A percentile compares a stretch with the other conserved stretches of the same genome.
Evolutionary conservation across 2,329 filamentous ascomycete species (phyloP).

Genomic region (Penicillium brevicompactum): DNA sequence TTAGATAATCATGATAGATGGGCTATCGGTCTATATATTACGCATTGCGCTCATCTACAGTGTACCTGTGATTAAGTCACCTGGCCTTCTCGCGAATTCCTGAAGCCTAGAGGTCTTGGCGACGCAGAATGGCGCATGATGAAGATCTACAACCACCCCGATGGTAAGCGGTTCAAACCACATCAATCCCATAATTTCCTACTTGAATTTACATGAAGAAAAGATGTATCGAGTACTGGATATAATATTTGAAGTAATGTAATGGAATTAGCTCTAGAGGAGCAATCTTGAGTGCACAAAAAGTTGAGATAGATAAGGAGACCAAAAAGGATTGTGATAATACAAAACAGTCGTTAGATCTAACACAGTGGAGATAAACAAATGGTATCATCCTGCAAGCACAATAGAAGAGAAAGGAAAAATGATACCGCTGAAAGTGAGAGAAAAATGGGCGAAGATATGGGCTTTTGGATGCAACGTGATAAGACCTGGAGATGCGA

Average conservation of each 20-base stretch:
- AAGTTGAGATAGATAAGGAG: conserved; percentile 4
- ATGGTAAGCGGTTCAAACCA: not conserved
- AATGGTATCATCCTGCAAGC: conserved; percentile 41
- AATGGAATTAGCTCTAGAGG: not conserved
- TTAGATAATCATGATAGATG: too few species aligned
- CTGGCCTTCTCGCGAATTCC: not conserved
- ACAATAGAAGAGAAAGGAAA: conserved; percentile 18
- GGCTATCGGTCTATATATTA: too few species aligned
- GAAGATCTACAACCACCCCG: not conserved
- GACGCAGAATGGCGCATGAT: not conserved
- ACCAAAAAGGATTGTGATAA: conserved; percentile 20
- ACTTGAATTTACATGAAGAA: not conserved
- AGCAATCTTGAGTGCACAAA: conserved; percentile 8
- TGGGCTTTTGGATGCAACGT: conserved; percentile 27
- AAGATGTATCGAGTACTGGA: not conserved
- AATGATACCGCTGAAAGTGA: conserved; percentile 25
- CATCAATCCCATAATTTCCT: not conserved
- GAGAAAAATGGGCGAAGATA: conserved; percentile 15
- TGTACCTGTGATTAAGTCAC: not conserved
- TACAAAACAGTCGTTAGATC: conserved; percentile 22
- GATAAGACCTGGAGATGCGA: conserved; percentile 20
- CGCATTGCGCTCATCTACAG: not conserved
- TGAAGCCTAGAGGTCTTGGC: not conserved
- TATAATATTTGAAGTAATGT: not conserved
- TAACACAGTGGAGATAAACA: conserved; percentile 25